Evolutionary conservation across 306 rosid species (phyloP), one percentile per base, ranked within the genome.

Genomic region (Acacia confusa): DNA sequence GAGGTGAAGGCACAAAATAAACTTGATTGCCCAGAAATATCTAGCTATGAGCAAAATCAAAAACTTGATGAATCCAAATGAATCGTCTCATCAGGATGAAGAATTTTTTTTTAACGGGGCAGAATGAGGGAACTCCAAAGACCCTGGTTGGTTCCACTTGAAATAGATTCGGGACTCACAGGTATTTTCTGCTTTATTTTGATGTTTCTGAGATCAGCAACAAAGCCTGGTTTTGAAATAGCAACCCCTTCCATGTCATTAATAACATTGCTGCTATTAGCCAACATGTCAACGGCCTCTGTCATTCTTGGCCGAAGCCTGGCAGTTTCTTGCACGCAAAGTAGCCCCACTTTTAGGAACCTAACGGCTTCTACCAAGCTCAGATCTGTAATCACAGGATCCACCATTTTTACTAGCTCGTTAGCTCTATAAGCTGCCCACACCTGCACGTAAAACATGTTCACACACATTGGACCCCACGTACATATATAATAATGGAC

Each of bases 251-350:
- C 73, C 45, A 85, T 20, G 15, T 84, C 88, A 63, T 20, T 30
- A 36, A 22, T 20, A 52, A 17, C 6, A 52, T 0, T 4, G 64
- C 74, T 86, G 20, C 77, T 85, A 15, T 75, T 88, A 0, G 48
- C 76, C 87, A 94, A 83, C 91, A 94, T 89, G 25, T 79, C 79
- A 13, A 88, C 86, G 2, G 79, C 89, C 60, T 28, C 66, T 3
- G 94, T 72, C 97, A 94, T 92, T 22, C 55, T 77, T 16, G 98
- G 98, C 75, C 95, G 83, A 50, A 69, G 87, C 64, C 16, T 85
- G 9, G 90, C 82, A 0, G 76, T 87, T 89, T 92, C 90, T 90
- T 94, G 98, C 78, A 91, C 98, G 20, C 98, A 92, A 44, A 89
- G 86, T 20, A 94, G 86, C 28, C 97, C 98, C 32, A 92, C 83